A percentile compares a stretch with the other conserved stretches of the same genome.
These are phyloP conservation scores for Pyrenula aspistea DNA, from an alignment of 495 filamentous ascomycete genomes.

Conservation along the genomic window DNA sequence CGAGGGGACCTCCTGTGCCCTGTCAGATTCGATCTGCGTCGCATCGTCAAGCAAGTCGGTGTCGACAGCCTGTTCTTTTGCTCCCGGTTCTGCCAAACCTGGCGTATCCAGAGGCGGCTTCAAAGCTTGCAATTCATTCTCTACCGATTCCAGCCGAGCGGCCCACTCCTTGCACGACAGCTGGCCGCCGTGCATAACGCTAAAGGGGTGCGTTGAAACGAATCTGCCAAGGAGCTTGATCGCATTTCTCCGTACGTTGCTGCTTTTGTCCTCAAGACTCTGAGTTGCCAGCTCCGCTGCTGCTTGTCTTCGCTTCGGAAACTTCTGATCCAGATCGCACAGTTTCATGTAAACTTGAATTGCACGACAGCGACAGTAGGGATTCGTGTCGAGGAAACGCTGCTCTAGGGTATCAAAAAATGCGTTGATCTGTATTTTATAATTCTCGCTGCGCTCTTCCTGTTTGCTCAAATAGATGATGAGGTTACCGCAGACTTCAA, in stretches of 20 bases:
- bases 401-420: constrained; percentile 97
- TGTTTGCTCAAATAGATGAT: constrained; percentile 81
- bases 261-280: constrained; percentile 95
- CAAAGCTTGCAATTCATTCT: constrained; percentile 67
- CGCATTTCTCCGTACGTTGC: constrained; percentile 88
- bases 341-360: constrained; percentile 90
- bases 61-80: constrained; percentile 52
- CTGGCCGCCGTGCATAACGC: constrained; percentile 79
- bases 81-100: constrained; percentile 53
- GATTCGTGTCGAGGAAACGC: constrained; percentile 91
- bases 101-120: constrained; percentile 69
- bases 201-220: constrained; percentile 88
- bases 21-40: constrained; percentile 61
- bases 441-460: constrained; percentile 78
- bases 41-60: constrained; percentile 76
- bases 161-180: constrained; percentile 78
- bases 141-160: constrained; percentile 61
- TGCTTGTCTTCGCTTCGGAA: constrained; percentile 78
- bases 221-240: constrained; percentile 83
- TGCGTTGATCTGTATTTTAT: constrained; percentile 85
- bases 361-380: constrained; percentile 83
- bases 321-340: constrained; percentile 87
- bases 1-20: constrained; percentile 46
- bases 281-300: constrained; percentile 75
- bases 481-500: constrained; percentile 98